Base-by-base conservation (phyloP, 495 filamentous ascomycete genomes). In the Hypomontagnella monticulosa region DNA sequence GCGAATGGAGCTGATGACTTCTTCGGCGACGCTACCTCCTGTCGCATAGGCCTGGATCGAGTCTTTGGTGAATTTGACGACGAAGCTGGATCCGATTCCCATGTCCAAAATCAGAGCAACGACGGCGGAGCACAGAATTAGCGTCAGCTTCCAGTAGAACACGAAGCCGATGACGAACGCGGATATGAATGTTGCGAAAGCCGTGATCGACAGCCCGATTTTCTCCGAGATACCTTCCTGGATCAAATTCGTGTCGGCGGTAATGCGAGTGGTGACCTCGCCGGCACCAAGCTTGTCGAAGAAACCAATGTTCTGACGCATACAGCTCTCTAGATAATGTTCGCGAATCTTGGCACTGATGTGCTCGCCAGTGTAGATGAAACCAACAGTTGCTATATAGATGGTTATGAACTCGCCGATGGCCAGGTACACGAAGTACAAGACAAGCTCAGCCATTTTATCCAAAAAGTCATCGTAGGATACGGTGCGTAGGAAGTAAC, bases 341-440 rank as follows among this genome's bases (percentile, higher is more conserved):
- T 92, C 87, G 43, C 93, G 87, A 66, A 97, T 92, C 78, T 93
- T 93, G 64, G 86, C 87, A 19, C 90, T 88, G 70, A 94, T 84
- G 67, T 96, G 90, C 74, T 98, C 95, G 56, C 94, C 95, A 0
- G 90, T 91, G 72, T 97, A 97, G 69, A 97, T 96, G 79, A 95
- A 97, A 3, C 91, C 91, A 18, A 94, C 88, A 0, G 92, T 97
- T 16, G 87, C 84, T 55, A 93, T 76, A 71, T 97, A 97, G 46
- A 93, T 81, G 0, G 87, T 88, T 23, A 91, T 76, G 60, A 97
- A 96, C 71, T 96, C 91, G 49, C 80, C 93, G 51, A 98, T 88
- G 20, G 87, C 95, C 38, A 98, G 84, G 72, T 97, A 97, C 10
- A 98, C 78, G 54, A 97, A 97, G 71, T 97, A 97, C 14, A 97